These are phyloP conservation scores for Tulasnella sp. DNA, from an alignment of 768 basidiomycete genomes.

Conservation along the genomic window DNA sequence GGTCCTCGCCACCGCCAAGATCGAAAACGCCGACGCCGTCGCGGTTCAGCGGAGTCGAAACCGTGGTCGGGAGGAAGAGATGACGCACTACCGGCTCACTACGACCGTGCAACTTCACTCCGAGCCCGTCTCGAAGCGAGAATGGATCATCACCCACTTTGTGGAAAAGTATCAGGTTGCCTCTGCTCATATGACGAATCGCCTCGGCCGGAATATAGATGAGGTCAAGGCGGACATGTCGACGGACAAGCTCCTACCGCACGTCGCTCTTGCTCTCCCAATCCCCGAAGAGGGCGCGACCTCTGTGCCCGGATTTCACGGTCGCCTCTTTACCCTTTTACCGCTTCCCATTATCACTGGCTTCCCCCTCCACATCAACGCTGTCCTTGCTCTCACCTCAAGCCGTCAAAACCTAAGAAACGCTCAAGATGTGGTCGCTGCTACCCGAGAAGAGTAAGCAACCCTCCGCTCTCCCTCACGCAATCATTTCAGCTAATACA, in stretches of 20 bases:
- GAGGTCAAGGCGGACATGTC: slow-evolving; percentile 18
- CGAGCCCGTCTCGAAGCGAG: not conserved
- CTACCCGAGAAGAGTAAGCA: slow-evolving; percentile 34
- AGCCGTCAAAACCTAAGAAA: slow-evolving; percentile 38
- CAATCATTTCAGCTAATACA: not conserved
- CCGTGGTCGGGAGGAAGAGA: not conserved
- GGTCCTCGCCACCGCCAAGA: slow-evolving; percentile 13
- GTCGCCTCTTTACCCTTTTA: slow-evolving; percentile 39
- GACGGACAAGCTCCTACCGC: slow-evolving; percentile 33
- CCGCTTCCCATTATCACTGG: slow-evolving; percentile 37
- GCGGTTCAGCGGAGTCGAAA: not conserved
- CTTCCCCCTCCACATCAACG: slow-evolving; percentile 38
- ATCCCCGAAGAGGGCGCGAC: slow-evolving; percentile 1
- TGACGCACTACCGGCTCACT: not conserved
- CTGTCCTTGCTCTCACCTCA: slow-evolving; percentile 35
- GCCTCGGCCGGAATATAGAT: slow-evolving; percentile 8
- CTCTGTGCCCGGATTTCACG: slow-evolving; percentile 15
- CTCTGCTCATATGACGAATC: slow-evolving; percentile 11
- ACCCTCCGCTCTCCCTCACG: not conserved
- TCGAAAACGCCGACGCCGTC: not conserved
- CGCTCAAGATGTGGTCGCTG: slow-evolving; percentile 31
- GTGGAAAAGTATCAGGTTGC: slow-evolving; percentile 21
- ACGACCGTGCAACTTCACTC: not conserved
- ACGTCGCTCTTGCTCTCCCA: slow-evolving; percentile 28
- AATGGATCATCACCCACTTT: slow-evolving; percentile 18